These are phyloP conservation scores for Tuber borchii DNA, from an alignment of 495 filamentous ascomycete species.

Conservation along the genomic window DNA sequence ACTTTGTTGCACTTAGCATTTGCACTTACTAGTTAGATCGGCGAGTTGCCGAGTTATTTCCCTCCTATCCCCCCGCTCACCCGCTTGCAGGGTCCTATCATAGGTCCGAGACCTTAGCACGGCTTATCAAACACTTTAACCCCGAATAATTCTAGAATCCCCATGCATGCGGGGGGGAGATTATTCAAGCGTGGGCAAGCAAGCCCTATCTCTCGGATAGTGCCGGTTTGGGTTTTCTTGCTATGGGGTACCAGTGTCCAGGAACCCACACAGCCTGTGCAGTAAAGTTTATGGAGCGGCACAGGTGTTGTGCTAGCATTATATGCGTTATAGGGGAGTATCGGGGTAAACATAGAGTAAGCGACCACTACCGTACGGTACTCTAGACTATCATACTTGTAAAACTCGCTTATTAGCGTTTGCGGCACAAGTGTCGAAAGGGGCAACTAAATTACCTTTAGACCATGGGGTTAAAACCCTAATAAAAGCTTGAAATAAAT, in stretches of 20 bases:
- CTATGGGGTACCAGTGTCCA: neutral
- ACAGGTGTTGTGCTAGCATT: neutral
- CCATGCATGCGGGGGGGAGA: neutral
- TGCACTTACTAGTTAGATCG: neutral
- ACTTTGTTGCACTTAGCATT: neutral
- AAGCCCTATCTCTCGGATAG: neutral
- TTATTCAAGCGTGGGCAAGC: neutral
- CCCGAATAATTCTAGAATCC: neutral
- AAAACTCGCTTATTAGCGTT: no score
- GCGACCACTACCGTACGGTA: no score
- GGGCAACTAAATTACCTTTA: no score
- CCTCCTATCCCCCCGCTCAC: neutral
- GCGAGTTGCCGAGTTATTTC: neutral
- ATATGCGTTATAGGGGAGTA: neutral
- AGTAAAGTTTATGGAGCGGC: neutral
- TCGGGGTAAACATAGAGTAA: neutral
- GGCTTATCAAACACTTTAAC: neutral
- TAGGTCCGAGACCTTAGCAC: neutral
- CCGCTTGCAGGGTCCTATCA: neutral
- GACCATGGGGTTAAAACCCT: neutral
- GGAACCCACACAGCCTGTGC: neutral
- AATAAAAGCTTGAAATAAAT: neutral
- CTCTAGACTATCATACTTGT: no score
- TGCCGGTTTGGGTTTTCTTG: neutral
- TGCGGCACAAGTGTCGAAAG: no score